phyloP scores from a whole-genome alignment of 129 eudicot genomes.

The Chrysanthemum lavandulifolium region DNA sequence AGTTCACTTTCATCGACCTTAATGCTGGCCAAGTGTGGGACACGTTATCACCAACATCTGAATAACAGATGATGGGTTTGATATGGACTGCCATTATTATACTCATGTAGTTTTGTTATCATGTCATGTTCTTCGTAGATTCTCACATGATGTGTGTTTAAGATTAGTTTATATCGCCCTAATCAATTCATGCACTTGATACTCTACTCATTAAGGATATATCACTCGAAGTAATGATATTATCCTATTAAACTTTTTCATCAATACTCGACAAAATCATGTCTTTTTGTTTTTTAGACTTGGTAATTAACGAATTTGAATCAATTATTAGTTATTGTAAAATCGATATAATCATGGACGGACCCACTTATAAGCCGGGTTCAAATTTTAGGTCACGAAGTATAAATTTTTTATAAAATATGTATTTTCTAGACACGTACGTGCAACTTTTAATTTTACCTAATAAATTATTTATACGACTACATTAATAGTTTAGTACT shows the following conservation, averaged over 20 bases:
- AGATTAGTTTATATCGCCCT: slow-evolving; percentile 27
- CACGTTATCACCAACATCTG: slow-evolving; percentile 37
- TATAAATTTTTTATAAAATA: no score
- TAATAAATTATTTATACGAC: no score
- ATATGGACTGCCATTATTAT: slow-evolving; percentile 35
- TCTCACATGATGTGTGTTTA: slow-evolving; percentile 33
- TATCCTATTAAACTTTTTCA: slow-evolving; percentile 15
- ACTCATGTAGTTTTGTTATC: slow-evolving; percentile 36
- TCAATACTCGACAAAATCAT: slow-evolving; percentile 18
- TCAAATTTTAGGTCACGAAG: no score
- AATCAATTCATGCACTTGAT: slow-evolving; percentile 38
- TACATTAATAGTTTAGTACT: no score
- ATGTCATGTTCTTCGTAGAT: slow-evolving; percentile 26
- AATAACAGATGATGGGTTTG: slow-evolving; percentile 28
- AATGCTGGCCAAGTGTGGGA: slow-evolving; percentile 41
- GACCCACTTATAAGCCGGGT: no score
- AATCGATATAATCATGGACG: no score
- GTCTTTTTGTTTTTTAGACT: no score
- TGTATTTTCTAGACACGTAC: no score
- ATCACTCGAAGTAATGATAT: slow-evolving; percentile 13
- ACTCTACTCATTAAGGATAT: slow-evolving; percentile 35
- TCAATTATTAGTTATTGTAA: no score
- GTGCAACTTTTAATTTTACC: no score
- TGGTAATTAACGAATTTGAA: no score
- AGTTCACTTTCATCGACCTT: slow-evolving; percentile 29